Conservation (phyloP, 2,329 filamentous ascomycete species). For the Pyrenochaeta sp. region DNA sequence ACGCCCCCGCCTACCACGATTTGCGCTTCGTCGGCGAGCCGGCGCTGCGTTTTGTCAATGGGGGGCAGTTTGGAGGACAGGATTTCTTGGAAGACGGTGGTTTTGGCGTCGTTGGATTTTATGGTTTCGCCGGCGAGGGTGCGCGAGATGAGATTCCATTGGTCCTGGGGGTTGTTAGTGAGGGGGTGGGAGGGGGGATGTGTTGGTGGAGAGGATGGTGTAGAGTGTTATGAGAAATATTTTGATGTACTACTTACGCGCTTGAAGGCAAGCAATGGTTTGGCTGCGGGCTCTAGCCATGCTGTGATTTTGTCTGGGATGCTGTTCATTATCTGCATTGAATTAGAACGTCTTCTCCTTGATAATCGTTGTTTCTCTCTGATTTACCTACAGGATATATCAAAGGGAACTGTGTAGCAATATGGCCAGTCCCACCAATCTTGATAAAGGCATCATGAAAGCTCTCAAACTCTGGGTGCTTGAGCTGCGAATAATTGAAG, state of each 20-base stretch:
- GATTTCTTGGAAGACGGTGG: conserved; percentile 46
- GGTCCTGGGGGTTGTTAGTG: conserved; percentile 20
- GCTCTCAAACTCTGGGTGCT: conserved; percentile 42
- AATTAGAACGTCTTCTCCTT: no score
- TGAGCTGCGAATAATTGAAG: conserved; percentile 43
- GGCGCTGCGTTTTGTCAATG: conserved; percentile 47
- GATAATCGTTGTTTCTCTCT: background rate
- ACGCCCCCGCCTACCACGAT: conserved; percentile 50
- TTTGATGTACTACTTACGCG: conserved; percentile 24
- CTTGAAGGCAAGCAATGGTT: conserved; percentile 40
- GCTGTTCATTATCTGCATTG: conserved; percentile 41
- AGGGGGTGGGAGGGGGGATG: background rate
- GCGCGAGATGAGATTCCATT: conserved; percentile 32
- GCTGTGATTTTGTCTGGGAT: conserved; percentile 39
- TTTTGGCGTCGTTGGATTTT: conserved; percentile 41
- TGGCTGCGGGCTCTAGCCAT: conserved; percentile 42
- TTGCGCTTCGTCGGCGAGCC: conserved; percentile 49
- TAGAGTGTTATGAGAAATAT: background rate
- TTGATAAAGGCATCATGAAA: conserved; percentile 46
- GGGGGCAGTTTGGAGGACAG: conserved; percentile 36
- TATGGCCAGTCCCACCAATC: conserved; percentile 38
- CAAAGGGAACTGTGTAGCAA: conserved; percentile 43
- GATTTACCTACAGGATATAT: conserved; percentile 37
- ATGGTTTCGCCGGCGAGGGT: conserved; percentile 37
- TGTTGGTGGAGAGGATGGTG: background rate